A percentile compares a stretch with the other conserved stretches of the same genome.
These are phyloP conservation scores for Fusarium sp. DNA, from an alignment of 2,329 filamentous ascomycete genomes.

Conservation along the genomic window DNA sequence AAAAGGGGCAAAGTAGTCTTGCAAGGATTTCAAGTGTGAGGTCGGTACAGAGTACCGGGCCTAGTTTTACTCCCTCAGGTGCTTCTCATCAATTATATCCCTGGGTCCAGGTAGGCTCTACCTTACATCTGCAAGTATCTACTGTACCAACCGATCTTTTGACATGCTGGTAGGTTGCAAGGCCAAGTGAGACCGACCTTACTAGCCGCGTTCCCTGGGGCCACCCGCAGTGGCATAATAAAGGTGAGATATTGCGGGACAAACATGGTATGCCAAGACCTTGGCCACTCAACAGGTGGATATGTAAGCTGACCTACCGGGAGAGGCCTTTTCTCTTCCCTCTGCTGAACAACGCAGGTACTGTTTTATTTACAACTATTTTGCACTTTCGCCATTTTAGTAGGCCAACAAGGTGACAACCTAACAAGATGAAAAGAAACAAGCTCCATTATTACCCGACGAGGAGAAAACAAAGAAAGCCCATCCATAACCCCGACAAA, in stretches of 20 bases:
- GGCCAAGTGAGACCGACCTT: background rate
- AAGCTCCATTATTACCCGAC: background rate
- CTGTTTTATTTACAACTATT: background rate
- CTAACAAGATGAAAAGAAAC: background rate
- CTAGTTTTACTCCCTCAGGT: background rate
- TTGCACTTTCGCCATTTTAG: background rate
- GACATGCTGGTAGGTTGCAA: background rate
- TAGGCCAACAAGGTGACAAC: background rate
- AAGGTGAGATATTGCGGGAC: background rate
- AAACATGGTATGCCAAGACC: background rate
- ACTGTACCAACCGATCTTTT: background rate
- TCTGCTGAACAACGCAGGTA: background rate
- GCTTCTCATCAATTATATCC: background rate
- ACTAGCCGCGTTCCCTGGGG: background rate
- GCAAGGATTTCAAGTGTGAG: background rate
- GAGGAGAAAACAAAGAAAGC: background rate
- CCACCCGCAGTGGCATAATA: background rate
- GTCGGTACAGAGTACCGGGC: background rate
- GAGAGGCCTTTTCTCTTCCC: background rate
- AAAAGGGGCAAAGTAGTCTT: background rate
- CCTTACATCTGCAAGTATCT: background rate
- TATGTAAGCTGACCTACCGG: background rate
- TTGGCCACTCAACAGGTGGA: background rate
- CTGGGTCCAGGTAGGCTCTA: background rate
- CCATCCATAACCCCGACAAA: background rate